Evolutionary conservation across 2,329 filamentous ascomycete species (phyloP).

Genomic region (Chaetomiaceae sp.): DNA sequence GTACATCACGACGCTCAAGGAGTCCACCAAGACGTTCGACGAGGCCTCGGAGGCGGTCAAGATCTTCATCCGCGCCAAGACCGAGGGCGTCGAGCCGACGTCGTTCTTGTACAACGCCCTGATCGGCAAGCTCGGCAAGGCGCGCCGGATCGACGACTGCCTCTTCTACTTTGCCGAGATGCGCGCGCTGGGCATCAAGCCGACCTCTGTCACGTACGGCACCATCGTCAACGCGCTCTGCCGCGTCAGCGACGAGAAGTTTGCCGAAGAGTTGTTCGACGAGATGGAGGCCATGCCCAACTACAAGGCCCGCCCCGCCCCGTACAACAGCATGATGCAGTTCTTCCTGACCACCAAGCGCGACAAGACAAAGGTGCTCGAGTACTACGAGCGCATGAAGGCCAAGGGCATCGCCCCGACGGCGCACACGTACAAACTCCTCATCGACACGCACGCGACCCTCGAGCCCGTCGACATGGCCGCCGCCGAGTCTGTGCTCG

Average conservation of each 20-base stretch:
- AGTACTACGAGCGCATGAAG: slow-evolving; percentile 94
- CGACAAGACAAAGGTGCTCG: slow-evolving; percentile 86
- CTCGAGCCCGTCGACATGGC: slow-evolving; percentile 86
- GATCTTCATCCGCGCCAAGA: slow-evolving; percentile 91
- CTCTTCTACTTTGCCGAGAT: slow-evolving; percentile 98
- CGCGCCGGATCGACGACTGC: slow-evolving; percentile 94
- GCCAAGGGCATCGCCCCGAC: slow-evolving; percentile 82
- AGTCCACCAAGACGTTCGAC: slow-evolving; percentile 95
- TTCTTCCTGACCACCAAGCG: slow-evolving; percentile 98
- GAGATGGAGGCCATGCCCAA: slow-evolving; percentile 99
- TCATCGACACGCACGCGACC: slow-evolving; percentile 92
- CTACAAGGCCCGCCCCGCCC: slow-evolving; percentile 95
- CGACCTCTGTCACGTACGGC: slow-evolving; percentile 95
- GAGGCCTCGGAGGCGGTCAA: slow-evolving; percentile 95
- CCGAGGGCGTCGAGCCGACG: slow-evolving; percentile 90
- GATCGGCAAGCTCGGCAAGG: slow-evolving; percentile 97
- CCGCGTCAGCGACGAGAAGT: slow-evolving; percentile 95
- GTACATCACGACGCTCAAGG: slow-evolving; percentile 98
- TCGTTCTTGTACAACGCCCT: slow-evolving; percentile 98
- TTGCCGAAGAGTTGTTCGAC: slow-evolving; percentile 95
- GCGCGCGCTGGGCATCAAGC: slow-evolving; percentile 86
- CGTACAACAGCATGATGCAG: slow-evolving; percentile 99
- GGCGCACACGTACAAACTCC: slow-evolving; percentile 93
- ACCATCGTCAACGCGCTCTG: slow-evolving; percentile 97
- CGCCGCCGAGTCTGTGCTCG: slow-evolving; percentile 79